phyloP scores from a whole-genome alignment of 1,139 yeast genomes.

The Yamadazyma aaseri region DNA sequence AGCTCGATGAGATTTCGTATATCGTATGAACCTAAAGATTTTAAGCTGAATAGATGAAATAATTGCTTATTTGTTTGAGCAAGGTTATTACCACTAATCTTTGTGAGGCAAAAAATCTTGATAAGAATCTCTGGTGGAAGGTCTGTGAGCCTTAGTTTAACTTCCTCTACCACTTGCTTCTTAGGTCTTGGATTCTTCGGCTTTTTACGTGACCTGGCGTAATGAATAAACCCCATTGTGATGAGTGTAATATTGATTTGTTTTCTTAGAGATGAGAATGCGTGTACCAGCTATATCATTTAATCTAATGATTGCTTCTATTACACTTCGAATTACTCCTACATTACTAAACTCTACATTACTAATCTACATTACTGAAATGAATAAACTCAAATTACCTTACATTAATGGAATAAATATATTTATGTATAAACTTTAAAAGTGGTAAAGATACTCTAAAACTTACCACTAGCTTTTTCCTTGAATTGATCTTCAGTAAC shows the following conservation, averaged over 20 bases:
- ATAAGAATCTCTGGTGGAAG: slow-evolving; percentile 35
- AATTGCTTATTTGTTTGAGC: slow-evolving; percentile 27
- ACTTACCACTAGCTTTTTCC: slow-evolving; percentile 23
- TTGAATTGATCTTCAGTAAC: slow-evolving; percentile 97
- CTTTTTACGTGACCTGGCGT: slow-evolving; percentile 20
- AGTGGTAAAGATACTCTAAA: too few species aligned
- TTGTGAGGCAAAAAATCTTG: slow-evolving; percentile 29
- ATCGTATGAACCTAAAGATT: slow-evolving; percentile 10
- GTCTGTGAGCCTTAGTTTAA: slow-evolving; percentile 10
- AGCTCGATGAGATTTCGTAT: slow-evolving; percentile 14
- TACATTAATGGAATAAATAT: too few species aligned
- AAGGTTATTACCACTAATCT: slow-evolving; percentile 24
- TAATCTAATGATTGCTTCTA: too few species aligned
- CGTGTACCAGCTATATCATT: too few species aligned
- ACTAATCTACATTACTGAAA: too few species aligned
- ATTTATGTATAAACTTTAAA: too few species aligned
- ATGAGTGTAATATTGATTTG: too few species aligned
- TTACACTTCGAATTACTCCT: too few species aligned
- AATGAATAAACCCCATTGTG: slow-evolving; percentile 35
- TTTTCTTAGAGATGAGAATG: too few species aligned
- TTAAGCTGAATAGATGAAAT: slow-evolving; percentile 20
- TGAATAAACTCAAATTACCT: too few species aligned
- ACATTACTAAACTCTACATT: too few species aligned
- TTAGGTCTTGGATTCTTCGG: slow-evolving; percentile 4
- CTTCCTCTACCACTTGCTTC: background rate